Percentiles rank a stretch among this genome's conserved stretches.
phyloP scores from a whole-genome alignment of 1,284 basidiomycete species.

The Cutaneotrichosporon mucoides region DNA sequence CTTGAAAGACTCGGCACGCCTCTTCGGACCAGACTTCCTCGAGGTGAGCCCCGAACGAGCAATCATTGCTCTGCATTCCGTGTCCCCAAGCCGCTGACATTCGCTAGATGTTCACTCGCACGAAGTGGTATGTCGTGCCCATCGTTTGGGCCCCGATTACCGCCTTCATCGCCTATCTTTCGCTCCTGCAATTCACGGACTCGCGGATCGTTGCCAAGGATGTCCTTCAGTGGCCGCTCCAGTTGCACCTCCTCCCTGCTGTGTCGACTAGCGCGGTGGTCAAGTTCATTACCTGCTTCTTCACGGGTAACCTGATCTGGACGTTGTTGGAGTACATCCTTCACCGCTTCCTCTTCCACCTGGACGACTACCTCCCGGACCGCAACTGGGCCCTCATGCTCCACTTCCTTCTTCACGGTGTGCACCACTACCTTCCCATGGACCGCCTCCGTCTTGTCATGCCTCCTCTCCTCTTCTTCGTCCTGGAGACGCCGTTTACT shows the following conservation, averaged over 20 bases:
- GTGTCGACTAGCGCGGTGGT: conserved; percentile 29
- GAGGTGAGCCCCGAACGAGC: conserved; percentile 57
- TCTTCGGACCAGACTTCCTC: conserved; percentile 78
- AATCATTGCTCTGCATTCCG: background rate
- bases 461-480: conserved; percentile 83
- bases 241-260: conserved; percentile 26
- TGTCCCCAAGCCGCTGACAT: background rate
- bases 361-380: conserved; percentile 85
- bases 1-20: conserved; percentile 73
- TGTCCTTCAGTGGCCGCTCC: conserved; percentile 30
- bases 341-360: conserved; percentile 97
- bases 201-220: conserved; percentile 35
- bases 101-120: conserved; percentile 70
- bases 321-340: conserved; percentile 92
- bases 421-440: conserved; percentile 98
- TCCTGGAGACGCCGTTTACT: conserved; percentile 83
- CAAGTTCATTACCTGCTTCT: conserved; percentile 63
- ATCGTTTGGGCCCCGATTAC: conserved; percentile 88
- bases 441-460: conserved; percentile 93
- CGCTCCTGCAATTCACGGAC: conserved; percentile 71
- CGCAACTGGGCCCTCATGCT: conserved; percentile 70
- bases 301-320: conserved; percentile 85
- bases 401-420: conserved; percentile 92
- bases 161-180: conserved; percentile 72
- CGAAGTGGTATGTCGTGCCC: conserved; percentile 93